Percentiles rank a stretch among this genome's conserved stretches.
phyloP scores from a whole-genome alignment of 2,329 filamentous ascomycete species.

The Penicillium digitatum region DNA sequence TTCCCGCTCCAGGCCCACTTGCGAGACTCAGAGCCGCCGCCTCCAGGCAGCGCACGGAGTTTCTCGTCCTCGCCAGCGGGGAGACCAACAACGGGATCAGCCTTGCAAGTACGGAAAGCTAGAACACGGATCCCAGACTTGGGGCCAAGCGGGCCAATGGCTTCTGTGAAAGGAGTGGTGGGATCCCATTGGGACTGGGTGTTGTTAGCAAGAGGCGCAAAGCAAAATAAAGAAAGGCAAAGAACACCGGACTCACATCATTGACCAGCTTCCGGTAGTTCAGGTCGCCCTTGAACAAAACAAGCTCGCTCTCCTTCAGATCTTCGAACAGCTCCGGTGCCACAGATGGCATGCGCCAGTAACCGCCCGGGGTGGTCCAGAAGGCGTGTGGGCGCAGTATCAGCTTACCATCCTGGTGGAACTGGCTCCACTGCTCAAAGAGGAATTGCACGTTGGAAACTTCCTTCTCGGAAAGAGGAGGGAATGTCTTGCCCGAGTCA shows the following conservation, averaged over 20 bases:
- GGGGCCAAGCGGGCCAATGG: constrained; percentile 79
- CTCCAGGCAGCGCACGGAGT: constrained; percentile 64
- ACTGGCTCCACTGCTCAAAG: constrained; percentile 73
- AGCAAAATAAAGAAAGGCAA: not conserved
- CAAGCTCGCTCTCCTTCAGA: constrained; percentile 75
- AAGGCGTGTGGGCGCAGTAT: constrained; percentile 79
- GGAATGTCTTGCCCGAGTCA: constrained; percentile 53
- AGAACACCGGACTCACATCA: constrained; percentile 61
- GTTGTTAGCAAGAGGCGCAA: constrained; percentile 6
- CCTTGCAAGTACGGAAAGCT: constrained; percentile 90
- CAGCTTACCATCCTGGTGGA: constrained; percentile 80
- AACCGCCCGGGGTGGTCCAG: constrained; percentile 86
- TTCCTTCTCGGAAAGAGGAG: constrained; percentile 65
- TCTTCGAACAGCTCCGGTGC: constrained; percentile 69
- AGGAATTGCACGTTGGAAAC: constrained; percentile 66
- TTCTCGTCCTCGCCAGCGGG: constrained; percentile 76
- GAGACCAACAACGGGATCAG: constrained; percentile 91
- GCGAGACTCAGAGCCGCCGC: constrained; percentile 64
- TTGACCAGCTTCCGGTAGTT: constrained; percentile 92
- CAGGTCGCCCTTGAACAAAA: constrained; percentile 94
- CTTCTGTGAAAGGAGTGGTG: constrained; percentile 77
- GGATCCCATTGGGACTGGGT: constrained; percentile 71
- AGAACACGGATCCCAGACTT: constrained; percentile 79
- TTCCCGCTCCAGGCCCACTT: constrained; percentile 96
- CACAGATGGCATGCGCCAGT: constrained; percentile 74